Percentiles rank a stretch among this genome's conserved stretches.
These are phyloP conservation scores for Mycena epipterygia DNA, from an alignment of 768 basidiomycete species.

Conservation along the genomic window DNA sequence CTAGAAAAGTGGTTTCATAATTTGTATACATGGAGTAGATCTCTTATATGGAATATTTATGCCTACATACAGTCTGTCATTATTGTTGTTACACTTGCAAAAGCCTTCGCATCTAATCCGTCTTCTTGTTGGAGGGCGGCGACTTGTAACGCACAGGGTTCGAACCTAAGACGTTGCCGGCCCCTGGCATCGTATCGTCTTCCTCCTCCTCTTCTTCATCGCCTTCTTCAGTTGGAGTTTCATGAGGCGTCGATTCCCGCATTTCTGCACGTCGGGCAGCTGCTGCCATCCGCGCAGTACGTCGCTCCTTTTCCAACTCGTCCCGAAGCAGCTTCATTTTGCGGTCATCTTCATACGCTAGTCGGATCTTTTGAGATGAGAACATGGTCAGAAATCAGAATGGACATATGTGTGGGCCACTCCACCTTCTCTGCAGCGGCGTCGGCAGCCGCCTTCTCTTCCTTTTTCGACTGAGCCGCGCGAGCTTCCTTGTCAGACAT, in stretches of 20 bases:
- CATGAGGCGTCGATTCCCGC: slow-evolving; percentile 25
- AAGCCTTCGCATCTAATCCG: slow-evolving; percentile 19
- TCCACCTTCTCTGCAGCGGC: slow-evolving; percentile 69
- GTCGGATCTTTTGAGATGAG: slow-evolving; percentile 67
- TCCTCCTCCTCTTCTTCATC: slow-evolving; percentile 27
- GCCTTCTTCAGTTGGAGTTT: slow-evolving; percentile 21
- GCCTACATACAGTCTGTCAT: slow-evolving; percentile 28
- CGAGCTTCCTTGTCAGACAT: slow-evolving; percentile 66
- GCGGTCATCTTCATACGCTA: slow-evolving; percentile 86
- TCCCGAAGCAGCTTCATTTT: slow-evolving; percentile 67
- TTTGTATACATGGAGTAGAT: slow-evolving; percentile 29
- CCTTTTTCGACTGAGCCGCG: slow-evolving; percentile 59
- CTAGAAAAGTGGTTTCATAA: slow-evolving; percentile 37
- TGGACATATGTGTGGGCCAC: not conserved
- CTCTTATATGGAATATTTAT: slow-evolving; percentile 32
- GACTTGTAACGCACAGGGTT: not conserved
- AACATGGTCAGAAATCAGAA: slow-evolving; percentile 3
- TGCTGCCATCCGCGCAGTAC: slow-evolving; percentile 55
- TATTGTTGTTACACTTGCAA: slow-evolving; percentile 21
- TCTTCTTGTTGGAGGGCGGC: slow-evolving; percentile 26
- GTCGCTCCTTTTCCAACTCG: slow-evolving; percentile 68
- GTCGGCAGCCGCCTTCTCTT: slow-evolving; percentile 71
- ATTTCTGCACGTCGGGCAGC: slow-evolving; percentile 38
- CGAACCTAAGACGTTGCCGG: slow-evolving; percentile 43
- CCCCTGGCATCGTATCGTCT: slow-evolving; percentile 42